Evolutionary conservation across 2,329 filamentous ascomycete genomes (phyloP).

Genomic region (Colletotrichum phormii): DNA sequence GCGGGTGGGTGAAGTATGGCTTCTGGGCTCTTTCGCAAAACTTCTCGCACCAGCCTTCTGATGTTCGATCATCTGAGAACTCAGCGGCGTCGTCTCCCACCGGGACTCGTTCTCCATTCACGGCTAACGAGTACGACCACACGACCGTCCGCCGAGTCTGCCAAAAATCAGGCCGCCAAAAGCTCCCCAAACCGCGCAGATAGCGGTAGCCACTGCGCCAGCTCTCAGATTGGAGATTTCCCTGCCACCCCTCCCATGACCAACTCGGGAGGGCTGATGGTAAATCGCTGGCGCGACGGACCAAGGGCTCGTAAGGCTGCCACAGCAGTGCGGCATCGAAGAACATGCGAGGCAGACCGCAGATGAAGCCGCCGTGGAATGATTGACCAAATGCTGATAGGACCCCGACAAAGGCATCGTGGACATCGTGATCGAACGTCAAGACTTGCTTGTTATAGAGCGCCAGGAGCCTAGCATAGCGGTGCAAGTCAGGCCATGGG

Average conservation of each 20-base stretch:
- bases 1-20: not conserved
- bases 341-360: not conserved
- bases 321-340: not conserved
- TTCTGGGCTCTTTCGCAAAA: not conserved
- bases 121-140: not conserved
- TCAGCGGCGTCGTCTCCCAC: not conserved
- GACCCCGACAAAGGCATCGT: not conserved
- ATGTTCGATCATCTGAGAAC: not conserved
- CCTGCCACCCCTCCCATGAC: conserved; percentile 4
- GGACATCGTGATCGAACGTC: not conserved
- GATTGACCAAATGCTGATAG: not conserved
- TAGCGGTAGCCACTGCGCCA: not conserved
- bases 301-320: not conserved
- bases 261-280: not conserved
- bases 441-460: not conserved
- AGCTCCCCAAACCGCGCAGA: not conserved
- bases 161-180: not conserved
- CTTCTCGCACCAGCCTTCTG: not conserved
- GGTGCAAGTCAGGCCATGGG: not conserved
- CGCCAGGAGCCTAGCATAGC: not conserved
- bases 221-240: not conserved
- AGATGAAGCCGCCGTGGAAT: not conserved
- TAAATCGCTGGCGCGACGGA: not conserved
- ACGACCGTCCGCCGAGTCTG: not conserved
- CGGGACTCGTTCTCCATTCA: not conserved